These are phyloP conservation scores for Phylloporus gajari DNA, from an alignment of 1,284 basidiomycete genomes.

Conservation along the genomic window DNA sequence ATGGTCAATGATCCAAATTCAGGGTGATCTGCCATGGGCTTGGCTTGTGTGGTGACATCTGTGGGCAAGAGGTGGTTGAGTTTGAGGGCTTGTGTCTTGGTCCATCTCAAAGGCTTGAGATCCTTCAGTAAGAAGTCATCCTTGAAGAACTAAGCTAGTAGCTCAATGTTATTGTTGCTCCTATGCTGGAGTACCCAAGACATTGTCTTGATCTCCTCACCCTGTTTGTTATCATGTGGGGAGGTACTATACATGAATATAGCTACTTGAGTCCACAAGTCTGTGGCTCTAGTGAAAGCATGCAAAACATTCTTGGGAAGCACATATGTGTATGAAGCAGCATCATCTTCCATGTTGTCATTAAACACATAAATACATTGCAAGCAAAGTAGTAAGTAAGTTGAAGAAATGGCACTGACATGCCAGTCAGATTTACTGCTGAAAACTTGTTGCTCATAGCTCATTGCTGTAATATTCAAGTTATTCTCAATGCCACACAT, in stretches of 20 bases:
- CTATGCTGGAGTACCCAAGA: slow-evolving; percentile 97
- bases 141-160: slow-evolving; percentile 87
- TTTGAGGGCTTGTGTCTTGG: slow-evolving; percentile 96
- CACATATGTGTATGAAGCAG: slow-evolving; percentile 93
- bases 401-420: slow-evolving; percentile 94
- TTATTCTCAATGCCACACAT: slow-evolving; percentile 9
- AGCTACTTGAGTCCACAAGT: slow-evolving; percentile 96
- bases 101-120: slow-evolving; percentile 96
- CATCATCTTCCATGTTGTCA: slow-evolving; percentile 98
- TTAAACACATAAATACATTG: slow-evolving; percentile 99
- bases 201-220: slow-evolving; percentile 98
- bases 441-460: slow-evolving; percentile 98
- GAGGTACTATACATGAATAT: slow-evolving; percentile 94
- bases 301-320: slow-evolving; percentile 97
- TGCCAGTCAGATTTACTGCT: slow-evolving; percentile 99
- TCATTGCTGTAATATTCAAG: slow-evolving; percentile 71
- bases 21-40: slow-evolving; percentile 95
- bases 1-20: slow-evolving; percentile 96
- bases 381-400: slow-evolving; percentile 93
- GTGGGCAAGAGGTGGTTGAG: slow-evolving; percentile 91
- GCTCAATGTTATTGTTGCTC: slow-evolving; percentile 91
- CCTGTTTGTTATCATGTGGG: slow-evolving; percentile 96
- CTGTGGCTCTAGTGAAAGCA: slow-evolving; percentile 93
- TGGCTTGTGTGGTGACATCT: slow-evolving; percentile 96
- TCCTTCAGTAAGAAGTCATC: slow-evolving; percentile 96